Base-by-base conservation (phyloP, 2,329 filamentous ascomycete species). In the Ascochyta rabiei region DNA sequence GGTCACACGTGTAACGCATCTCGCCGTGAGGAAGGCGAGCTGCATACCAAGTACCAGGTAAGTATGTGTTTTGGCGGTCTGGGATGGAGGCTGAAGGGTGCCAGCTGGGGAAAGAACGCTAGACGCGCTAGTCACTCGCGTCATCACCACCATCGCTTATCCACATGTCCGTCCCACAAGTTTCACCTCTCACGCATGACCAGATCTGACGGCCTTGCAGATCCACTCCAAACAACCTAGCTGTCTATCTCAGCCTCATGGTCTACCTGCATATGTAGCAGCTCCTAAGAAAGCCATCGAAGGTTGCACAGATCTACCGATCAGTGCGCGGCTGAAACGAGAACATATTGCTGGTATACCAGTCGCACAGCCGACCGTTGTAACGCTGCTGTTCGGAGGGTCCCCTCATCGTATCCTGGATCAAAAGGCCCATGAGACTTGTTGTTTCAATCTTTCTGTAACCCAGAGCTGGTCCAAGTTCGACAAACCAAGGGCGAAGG, bases 291-390 rank as follows among this genome's bases (percentile, higher is more conserved):
- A 33, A 10, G 34, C 33, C 40, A 33, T 23, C 23, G 16, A 31
- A 41, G n/a, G 52, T 62, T 19, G 53, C n/a, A 57, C 57, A 42
- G 33, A 53, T 48, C 40, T 54, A 26, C 47, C 41, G 13, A 44
- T 40, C 30, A 26, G 50, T 33, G 16, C 46, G 40, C 42, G 56
- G 59, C 59, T 61, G 59, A 64, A 57, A 56, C 57, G 51, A 16
- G 24, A 28, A 40, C 43, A 42, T 47, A 34, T 33, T 39, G 35
- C 13, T 37, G 37, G 41, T 40, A 56, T 34, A 33, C 26, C 33
- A 54, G 58, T 62, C 43, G 35, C 41, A 60, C 62, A 56, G 33
- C 31, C 24, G 43, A 53, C 48, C 46, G 55, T 60, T 62, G 58
- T 41, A 56, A 60, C 58, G 56, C 51, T 55, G 45, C 34, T 30